Conservation (phyloP, 441 rosid species). For the Gossypium gossypioides region DNA sequence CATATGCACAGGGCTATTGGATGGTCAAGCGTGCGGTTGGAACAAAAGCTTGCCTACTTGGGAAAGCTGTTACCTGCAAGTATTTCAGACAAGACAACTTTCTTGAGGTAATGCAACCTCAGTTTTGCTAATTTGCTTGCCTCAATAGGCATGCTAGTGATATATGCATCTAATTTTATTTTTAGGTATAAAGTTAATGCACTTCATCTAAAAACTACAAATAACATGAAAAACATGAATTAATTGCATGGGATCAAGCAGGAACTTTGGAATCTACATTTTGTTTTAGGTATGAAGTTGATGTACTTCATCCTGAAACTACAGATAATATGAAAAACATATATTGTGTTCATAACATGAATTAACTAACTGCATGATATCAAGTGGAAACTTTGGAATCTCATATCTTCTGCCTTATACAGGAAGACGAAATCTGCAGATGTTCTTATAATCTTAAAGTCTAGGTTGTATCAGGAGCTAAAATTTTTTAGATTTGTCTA, state of each 20-base stretch:
- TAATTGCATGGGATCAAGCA: background rate
- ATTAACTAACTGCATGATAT: background rate
- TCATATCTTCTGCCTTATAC: background rate
- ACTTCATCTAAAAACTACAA: background rate
- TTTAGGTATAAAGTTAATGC: background rate
- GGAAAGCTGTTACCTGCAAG: slow-evolving; percentile 95
- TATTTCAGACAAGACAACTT: slow-evolving; percentile 89
- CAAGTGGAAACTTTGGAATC: background rate
- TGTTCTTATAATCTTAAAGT: background rate
- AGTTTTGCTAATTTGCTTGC: slow-evolving; percentile 2
- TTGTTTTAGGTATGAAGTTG: background rate
- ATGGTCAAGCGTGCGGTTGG: slow-evolving; percentile 87
- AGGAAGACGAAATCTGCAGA: background rate
- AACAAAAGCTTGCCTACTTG: slow-evolving; percentile 46
- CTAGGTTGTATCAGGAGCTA: background rate
- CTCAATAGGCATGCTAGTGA: background rate
- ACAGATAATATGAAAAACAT: background rate
- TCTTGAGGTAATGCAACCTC: slow-evolving; percentile 52
- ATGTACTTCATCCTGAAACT: background rate
- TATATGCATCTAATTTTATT: background rate
- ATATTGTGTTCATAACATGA: background rate
- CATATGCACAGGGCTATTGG: slow-evolving; percentile 50
- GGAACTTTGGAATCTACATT: background rate
- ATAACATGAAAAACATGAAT: background rate
- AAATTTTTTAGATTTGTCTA: background rate